These are phyloP conservation scores for Taphrina confusa DNA, from an alignment of 1,139 yeast species.

Conservation along the genomic window DNA sequence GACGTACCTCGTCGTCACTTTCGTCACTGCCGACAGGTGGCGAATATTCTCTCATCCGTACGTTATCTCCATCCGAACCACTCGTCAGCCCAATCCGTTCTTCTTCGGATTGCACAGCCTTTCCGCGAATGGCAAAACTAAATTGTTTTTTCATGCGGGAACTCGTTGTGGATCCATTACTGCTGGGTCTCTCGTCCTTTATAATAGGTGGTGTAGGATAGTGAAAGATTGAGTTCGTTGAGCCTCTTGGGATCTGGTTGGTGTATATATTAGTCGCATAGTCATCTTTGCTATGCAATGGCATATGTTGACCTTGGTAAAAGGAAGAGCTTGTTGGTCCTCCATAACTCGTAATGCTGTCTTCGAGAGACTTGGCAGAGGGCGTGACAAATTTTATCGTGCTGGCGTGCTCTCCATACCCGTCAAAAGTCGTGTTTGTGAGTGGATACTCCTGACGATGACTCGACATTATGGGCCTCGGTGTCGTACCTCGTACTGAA, in stretches of 20 bases:
- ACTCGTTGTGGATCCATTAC: background rate
- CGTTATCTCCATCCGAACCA: background rate
- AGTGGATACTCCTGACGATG: background rate
- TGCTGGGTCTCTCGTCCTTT: background rate
- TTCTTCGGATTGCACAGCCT: slow-evolving; percentile 1
- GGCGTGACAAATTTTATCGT: slow-evolving; percentile 6
- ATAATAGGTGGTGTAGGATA: background rate
- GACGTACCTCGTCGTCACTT: slow-evolving; percentile 7
- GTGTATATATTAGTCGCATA: background rate
- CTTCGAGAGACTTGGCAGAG: background rate
- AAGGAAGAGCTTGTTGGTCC: background rate
- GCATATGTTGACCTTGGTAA: slow-evolving; percentile 5
- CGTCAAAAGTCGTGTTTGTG: background rate
- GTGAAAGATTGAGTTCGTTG: background rate
- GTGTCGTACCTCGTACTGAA: background rate
- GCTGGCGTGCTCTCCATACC: background rate
- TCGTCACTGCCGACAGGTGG: background rate
- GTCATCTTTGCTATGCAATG: slow-evolving; percentile 12
- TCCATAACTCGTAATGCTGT: background rate
- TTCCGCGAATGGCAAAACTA: slow-evolving; percentile 10
- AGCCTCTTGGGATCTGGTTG: background rate
- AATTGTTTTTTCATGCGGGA: slow-evolving; percentile 21
- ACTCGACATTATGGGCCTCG: background rate
- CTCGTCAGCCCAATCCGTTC: slow-evolving; percentile 15
- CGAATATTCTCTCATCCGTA: slow-evolving; percentile 2